Evolutionary conservation across 495 filamentous ascomycete species (phyloP).

Genomic region (Hyaloscypha bicolor): DNA sequence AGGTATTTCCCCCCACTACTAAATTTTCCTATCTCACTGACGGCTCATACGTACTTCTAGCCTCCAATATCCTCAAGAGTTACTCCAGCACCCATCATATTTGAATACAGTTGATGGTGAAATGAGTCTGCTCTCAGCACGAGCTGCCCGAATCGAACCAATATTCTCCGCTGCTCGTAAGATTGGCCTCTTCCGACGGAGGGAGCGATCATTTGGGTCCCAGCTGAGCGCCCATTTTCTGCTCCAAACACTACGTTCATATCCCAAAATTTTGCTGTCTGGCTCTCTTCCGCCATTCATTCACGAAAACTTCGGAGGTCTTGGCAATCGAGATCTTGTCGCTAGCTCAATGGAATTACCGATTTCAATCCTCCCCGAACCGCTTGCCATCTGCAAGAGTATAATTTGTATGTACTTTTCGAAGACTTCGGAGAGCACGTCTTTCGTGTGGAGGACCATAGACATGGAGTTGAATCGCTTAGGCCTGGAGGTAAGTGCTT

Average conservation of each 20-base stretch:
- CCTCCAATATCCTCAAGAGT: background rate
- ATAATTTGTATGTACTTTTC: slow-evolving; percentile 8
- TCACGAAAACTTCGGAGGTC: no score
- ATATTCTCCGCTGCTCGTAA: background rate
- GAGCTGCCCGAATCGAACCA: background rate
- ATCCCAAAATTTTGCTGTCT: slow-evolving; percentile 1
- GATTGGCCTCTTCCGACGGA: slow-evolving; percentile 3
- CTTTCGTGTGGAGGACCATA: slow-evolving; percentile 10
- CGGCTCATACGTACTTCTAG: background rate
- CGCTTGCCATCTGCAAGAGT: slow-evolving; percentile 8
- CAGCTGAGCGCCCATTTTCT: background rate
- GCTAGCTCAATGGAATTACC: background rate
- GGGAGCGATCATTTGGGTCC: slow-evolving; percentile 4
- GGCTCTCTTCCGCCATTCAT: slow-evolving; percentile 11
- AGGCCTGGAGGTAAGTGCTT: background rate
- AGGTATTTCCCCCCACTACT: background rate
- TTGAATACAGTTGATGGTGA: background rate
- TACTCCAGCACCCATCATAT: background rate
- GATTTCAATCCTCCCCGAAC: background rate
- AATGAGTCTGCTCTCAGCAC: background rate
- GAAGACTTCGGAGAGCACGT: background rate
- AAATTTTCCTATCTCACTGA: background rate
- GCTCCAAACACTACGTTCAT: slow-evolving; percentile 6
- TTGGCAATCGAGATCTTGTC: background rate
- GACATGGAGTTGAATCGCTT: slow-evolving; percentile 10